Conservation (phyloP, 805 yeast genomes). For the Metschnikowia gruessii region DNA sequence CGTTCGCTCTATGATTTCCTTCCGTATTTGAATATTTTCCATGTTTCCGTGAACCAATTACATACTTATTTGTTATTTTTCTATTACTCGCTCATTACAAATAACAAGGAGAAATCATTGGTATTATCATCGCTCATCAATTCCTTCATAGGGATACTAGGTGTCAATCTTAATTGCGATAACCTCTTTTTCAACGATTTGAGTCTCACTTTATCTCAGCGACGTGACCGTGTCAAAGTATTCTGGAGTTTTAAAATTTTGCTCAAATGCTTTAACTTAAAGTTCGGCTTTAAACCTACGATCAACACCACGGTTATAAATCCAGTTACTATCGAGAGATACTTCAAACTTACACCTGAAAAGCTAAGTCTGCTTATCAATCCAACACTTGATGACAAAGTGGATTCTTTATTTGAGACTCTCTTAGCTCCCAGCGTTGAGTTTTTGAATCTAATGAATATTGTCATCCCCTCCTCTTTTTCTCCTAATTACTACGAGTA, state of each 20-base stretch:
- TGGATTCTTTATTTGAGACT: slow-evolving; percentile 35
- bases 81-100: slow-evolving; percentile 45
- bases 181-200: slow-evolving; percentile 46
- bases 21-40: slow-evolving; percentile 48
- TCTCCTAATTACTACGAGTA: slow-evolving; percentile 46
- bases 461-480: slow-evolving; percentile 45
- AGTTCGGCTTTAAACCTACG: slow-evolving; percentile 46
- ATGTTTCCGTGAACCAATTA: slow-evolving; percentile 45
- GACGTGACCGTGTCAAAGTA: slow-evolving; percentile 39
- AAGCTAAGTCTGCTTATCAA: slow-evolving; percentile 37
- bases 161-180: slow-evolving; percentile 41
- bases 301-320: slow-evolving; percentile 46
- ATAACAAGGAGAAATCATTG: slow-evolving; percentile 41
- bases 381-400: slow-evolving; percentile 8
- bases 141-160: slow-evolving; percentile 42
- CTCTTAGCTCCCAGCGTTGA: slow-evolving; percentile 42
- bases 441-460: slow-evolving; percentile 41
- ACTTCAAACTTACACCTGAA: slow-evolving; percentile 44
- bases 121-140: slow-evolving; percentile 39
- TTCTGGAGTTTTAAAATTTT: slow-evolving; percentile 48
- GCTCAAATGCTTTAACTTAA: slow-evolving; percentile 40
- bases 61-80: slow-evolving; percentile 50
- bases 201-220: slow-evolving; percentile 37
- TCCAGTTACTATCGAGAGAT: slow-evolving; percentile 45
- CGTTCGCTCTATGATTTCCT: slow-evolving; percentile 44